Evolutionary conservation across 176 grass and related monocot species (phyloP).

Genomic region (Phyllostachys edulis): DNA sequence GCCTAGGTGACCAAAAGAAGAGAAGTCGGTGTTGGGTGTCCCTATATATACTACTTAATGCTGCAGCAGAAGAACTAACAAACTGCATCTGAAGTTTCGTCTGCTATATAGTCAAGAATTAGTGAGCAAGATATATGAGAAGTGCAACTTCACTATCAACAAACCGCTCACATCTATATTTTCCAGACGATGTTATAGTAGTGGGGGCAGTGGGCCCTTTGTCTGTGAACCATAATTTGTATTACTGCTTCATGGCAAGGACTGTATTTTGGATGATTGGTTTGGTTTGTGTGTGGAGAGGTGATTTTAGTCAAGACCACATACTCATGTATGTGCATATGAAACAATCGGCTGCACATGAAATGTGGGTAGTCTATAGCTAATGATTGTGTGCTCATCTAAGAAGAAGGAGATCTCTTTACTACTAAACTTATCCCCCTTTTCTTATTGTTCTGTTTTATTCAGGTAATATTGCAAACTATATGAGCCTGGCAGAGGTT

Average conservation of each 20-base stretch:
- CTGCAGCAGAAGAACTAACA: neutral
- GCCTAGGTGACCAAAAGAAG: neutral
- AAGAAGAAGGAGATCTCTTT: neutral
- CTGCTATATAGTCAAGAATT: constrained; percentile 3
- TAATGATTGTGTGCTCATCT: constrained; percentile 13
- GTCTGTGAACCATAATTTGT: neutral
- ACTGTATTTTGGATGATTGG: neutral
- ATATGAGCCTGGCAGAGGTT: constrained; percentile 73
- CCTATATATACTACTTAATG: neutral
- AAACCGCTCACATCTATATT: neutral
- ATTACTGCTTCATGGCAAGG: neutral
- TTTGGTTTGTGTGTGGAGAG: neutral
- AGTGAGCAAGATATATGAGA: neutral
- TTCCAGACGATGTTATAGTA: neutral
- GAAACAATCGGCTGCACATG: neutral
- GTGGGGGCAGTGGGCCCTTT: neutral
- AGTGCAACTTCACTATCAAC: neutral
- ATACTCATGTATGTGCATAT: neutral
- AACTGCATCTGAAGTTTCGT: neutral
- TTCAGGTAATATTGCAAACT: constrained; percentile 76
- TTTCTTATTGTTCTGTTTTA: constrained; percentile 23
- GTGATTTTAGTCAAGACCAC: constrained; percentile 8
- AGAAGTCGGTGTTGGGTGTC: neutral
- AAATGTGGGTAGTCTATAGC: neutral
- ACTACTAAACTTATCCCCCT: neutral